These are phyloP conservation scores for Paramecium bursaria DNA, from an alignment of 73 alveolate species.

Conservation along the genomic window DNA sequence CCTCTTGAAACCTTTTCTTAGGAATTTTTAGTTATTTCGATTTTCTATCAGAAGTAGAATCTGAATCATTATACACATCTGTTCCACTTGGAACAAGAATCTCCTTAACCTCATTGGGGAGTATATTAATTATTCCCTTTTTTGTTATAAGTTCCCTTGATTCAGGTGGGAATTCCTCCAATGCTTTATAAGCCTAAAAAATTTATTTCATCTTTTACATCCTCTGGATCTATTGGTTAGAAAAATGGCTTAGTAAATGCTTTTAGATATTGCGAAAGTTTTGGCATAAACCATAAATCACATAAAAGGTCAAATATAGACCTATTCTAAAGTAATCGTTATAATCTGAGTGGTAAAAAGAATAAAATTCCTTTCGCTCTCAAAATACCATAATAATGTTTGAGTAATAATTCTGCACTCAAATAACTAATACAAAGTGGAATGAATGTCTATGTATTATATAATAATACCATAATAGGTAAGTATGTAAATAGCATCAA, in stretches of 20 bases:
- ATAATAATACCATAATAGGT: conserved; percentile 11
- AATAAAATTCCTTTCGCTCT: no score
- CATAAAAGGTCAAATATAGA: conserved; percentile 67
- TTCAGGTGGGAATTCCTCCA: conserved; percentile 54
- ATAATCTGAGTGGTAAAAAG: conserved; percentile 31
- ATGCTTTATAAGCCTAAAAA: conserved; percentile 60
- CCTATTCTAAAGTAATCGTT: conserved; percentile 53
- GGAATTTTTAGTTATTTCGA: neutral
- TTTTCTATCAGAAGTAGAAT: conserved; percentile 14
- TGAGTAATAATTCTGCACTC: conserved; percentile 17
- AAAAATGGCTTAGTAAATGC: conserved; percentile 67
- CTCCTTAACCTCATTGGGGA: conserved; percentile 33
- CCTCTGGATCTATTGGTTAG: conserved; percentile 59
- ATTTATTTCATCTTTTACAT: neutral
- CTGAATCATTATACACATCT: neutral
- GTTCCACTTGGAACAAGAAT: conserved; percentile 27
- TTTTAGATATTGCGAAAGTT: conserved; percentile 53
- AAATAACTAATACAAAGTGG: conserved; percentile 22
- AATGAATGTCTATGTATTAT: neutral
- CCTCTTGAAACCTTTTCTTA: conserved; percentile 31
- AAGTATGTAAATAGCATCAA: conserved; percentile 2
- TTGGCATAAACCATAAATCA: conserved; percentile 69
- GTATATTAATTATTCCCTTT: conserved; percentile 63
- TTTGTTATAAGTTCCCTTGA: conserved; percentile 49
- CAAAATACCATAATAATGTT: no score